A percentile compares a stretch with the other conserved stretches of the same genome.
phyloP scores from a whole-genome alignment of 2,329 filamentous ascomycete genomes.

The Coniosporium tulheliwenetii region DNA sequence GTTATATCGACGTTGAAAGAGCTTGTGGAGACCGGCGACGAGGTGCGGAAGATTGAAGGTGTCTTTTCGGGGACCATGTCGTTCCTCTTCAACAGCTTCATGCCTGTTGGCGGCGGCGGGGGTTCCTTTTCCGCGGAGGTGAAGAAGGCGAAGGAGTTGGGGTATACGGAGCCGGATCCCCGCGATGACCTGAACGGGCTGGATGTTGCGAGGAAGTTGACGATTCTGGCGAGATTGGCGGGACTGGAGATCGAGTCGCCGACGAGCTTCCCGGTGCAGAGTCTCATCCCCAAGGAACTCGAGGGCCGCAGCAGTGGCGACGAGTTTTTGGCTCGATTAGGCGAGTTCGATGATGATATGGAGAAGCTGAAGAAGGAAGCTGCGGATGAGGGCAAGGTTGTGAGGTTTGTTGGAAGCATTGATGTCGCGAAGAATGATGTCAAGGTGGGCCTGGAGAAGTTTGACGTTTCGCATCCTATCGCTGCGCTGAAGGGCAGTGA shows the following conservation, averaged over 20 bases:
- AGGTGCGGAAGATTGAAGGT: constrained; percentile 84
- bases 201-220: constrained; percentile 89
- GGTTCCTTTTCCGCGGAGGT: constrained; percentile 87
- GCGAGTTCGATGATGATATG: constrained; percentile 80
- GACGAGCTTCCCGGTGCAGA: constrained; percentile 84
- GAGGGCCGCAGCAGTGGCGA: constrained; percentile 62
- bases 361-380: constrained; percentile 74
- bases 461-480: constrained; percentile 74
- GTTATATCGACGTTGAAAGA: constrained; percentile 90
- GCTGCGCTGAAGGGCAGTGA: constrained; percentile 92
- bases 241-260: constrained; percentile 71
- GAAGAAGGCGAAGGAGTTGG: constrained; percentile 77
- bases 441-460: constrained; percentile 81
- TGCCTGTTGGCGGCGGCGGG: constrained; percentile 58
- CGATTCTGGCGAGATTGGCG: constrained; percentile 76
- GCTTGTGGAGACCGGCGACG: constrained; percentile 83
- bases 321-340: constrained; percentile 70
- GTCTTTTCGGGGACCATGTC: constrained; percentile 97
- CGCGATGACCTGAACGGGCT: constrained; percentile 76
- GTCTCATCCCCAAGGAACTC: constrained; percentile 76
- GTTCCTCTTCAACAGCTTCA: constrained; percentile 96
- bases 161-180: constrained; percentile 82
- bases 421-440: constrained; percentile 68
- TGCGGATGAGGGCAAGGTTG: constrained; percentile 74
- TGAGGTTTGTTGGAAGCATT: constrained; percentile 87